Evolutionary conservation across 177 flowering plant species (phyloP).

Genomic region (Vitis hybrid): DNA sequence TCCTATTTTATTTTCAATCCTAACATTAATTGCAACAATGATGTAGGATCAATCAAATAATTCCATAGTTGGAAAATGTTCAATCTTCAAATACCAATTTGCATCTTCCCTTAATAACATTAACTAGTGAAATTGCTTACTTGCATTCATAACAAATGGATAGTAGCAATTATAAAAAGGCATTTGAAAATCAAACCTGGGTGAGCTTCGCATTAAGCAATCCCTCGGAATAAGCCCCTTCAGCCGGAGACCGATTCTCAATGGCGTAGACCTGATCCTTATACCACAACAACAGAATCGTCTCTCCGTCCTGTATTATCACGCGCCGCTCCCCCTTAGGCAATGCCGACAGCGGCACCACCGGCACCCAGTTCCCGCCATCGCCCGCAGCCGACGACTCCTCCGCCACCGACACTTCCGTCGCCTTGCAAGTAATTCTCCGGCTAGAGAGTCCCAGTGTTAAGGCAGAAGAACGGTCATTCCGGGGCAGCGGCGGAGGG

Average conservation of each 20-base stretch:
- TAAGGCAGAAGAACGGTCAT: background rate
- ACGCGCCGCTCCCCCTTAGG: conserved; percentile 95
- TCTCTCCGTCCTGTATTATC: conserved; percentile 75
- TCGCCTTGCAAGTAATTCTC: conserved; percentile 51
- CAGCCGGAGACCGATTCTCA: conserved; percentile 90
- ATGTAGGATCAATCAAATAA: too few species aligned
- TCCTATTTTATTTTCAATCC: too few species aligned
- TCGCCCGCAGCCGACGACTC: conserved; percentile 31
- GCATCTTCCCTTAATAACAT: too few species aligned
- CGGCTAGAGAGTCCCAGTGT: background rate
- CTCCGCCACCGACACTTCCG: conserved; percentile 51
- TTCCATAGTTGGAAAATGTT: too few species aligned
- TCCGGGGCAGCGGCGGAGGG: conserved; percentile 8
- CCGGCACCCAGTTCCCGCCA: conserved; percentile 79
- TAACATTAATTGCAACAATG: too few species aligned
- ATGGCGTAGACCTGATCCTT: conserved; percentile 76
- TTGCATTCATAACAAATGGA: background rate
- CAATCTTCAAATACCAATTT: too few species aligned
- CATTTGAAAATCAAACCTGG: conserved; percentile 40
- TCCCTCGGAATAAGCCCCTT: conserved; percentile 90
- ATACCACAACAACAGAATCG: conserved; percentile 81
- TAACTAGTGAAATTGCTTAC: too few species aligned
- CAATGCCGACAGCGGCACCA: conserved; percentile 83
- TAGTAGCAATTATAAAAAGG: too few species aligned
- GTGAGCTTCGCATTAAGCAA: conserved; percentile 88